phyloP scores from a whole-genome alignment of 2,329 filamentous ascomycete genomes.

The Diplodia seriata region DNA sequence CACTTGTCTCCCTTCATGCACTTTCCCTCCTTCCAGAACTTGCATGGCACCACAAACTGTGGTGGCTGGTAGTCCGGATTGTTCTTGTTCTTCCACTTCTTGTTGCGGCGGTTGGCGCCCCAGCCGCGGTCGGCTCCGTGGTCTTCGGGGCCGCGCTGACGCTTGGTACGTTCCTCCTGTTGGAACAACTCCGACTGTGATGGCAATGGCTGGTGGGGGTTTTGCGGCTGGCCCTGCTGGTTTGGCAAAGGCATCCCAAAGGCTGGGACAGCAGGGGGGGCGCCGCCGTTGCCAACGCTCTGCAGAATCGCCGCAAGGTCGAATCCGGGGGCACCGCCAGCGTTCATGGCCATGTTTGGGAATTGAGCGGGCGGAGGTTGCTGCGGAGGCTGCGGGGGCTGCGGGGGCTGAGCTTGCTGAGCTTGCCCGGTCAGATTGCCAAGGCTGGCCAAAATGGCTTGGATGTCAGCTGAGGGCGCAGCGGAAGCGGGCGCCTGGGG shows the following conservation, averaged over 20 bases:
- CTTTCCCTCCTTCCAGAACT: constrained; percentile 73
- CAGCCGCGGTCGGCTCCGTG: constrained; percentile 36
- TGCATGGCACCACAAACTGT: constrained; percentile 60
- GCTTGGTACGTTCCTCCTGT: constrained; percentile 40
- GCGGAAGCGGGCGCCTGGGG: constrained; percentile 35
- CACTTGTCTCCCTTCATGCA: constrained; percentile 77
- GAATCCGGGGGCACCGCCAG: constrained; percentile 32
- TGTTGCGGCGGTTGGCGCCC: constrained; percentile 41
- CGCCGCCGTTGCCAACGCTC: constrained; percentile 20
- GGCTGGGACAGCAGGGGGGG: constrained; percentile 24
- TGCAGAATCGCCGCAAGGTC: constrained; percentile 33
- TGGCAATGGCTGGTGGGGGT: constrained; percentile 19
- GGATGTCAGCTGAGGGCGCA: constrained; percentile 33
- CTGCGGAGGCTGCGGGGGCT: constrained; percentile 20
- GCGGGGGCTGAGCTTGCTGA: constrained; percentile 34
- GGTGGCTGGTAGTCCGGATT: constrained; percentile 53
- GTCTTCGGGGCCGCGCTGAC: constrained; percentile 42
- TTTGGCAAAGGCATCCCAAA: constrained; percentile 29
- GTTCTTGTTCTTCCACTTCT: constrained; percentile 67
- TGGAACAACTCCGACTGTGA: constrained; percentile 33
- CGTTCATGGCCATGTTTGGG: constrained; percentile 2
- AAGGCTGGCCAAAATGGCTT: constrained; percentile 38
- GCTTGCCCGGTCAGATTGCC: constrained; percentile 35
- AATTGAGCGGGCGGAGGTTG: constrained; percentile 20
- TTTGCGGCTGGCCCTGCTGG: constrained; percentile 19